Conservation (phyloP, 495 filamentous ascomycete genomes). For the Aspergillus carlsbadensis region DNA sequence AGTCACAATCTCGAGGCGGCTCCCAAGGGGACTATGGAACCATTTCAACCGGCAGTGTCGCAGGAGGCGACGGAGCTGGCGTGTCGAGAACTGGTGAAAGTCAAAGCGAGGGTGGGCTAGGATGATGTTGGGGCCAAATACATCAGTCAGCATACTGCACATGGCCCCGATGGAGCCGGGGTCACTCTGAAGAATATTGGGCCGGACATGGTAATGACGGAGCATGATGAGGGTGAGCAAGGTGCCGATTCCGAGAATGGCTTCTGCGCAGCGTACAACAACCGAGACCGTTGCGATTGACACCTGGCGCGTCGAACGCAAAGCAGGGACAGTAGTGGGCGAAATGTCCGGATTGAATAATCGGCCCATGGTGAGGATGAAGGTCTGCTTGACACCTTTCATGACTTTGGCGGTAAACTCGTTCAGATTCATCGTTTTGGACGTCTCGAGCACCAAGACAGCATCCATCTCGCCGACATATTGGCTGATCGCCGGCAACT, state of each 20-base stretch:
- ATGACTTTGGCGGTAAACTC: conserved; percentile 35
- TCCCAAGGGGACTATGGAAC: conserved; percentile 30
- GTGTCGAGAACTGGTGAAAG: conserved; percentile 41
- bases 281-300: conserved; percentile 34
- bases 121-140: conserved; percentile 34
- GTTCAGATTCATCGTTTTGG: conserved; percentile 29
- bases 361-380: conserved; percentile 36
- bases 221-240: conserved; percentile 30
- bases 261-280: conserved; percentile 34
- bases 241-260: conserved; percentile 27
- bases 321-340: conserved; percentile 25
- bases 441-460: conserved; percentile 34
- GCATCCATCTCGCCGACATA: conserved; percentile 35
- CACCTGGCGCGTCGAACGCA: conserved; percentile 28
- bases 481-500: conserved; percentile 39
- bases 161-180: conserved; percentile 43
- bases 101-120: conserved; percentile 30
- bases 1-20: conserved; percentile 35
- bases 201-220: conserved; percentile 30
- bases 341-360: conserved; percentile 34
- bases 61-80: conserved; percentile 35
- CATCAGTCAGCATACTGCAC: conserved; percentile 41
- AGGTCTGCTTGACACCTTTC: conserved; percentile 34
- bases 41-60: conserved; percentile 34
- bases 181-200: conserved; percentile 39